A percentile compares a stretch with the other conserved stretches of the same genome.
phyloP scores from a whole-genome alignment of 345 rosid species.

The Bretschneidera sinensis region DNA sequence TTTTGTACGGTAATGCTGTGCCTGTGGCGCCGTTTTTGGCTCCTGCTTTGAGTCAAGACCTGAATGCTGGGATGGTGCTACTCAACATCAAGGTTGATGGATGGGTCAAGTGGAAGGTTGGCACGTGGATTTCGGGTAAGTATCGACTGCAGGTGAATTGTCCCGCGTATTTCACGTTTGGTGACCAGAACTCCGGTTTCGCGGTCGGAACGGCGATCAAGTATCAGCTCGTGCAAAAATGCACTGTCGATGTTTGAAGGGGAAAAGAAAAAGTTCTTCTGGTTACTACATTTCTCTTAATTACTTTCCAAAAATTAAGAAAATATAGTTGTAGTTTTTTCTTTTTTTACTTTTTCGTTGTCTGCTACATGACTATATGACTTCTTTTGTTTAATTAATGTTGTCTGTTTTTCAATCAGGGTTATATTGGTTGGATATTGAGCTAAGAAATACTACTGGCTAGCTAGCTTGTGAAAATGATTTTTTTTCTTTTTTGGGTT shows the following conservation, averaged over 20 bases:
- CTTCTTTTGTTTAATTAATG: not conserved
- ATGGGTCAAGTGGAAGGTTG: constrained; percentile 62
- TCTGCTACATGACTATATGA: not conserved
- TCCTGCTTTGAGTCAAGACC: constrained; percentile 43
- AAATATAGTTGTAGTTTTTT: not conserved
- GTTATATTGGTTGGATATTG: too few relatives aligned
- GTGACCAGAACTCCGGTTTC: constrained; percentile 15
- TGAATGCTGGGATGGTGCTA: constrained; percentile 47
- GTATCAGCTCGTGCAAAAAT: constrained; percentile 46
- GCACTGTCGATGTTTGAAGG: constrained; percentile 53
- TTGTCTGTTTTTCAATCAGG: not conserved
- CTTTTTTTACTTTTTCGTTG: not conserved
- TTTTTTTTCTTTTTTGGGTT: too few relatives aligned
- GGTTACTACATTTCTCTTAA: not conserved
- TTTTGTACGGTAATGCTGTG: constrained; percentile 39
- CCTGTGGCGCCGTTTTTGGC: constrained; percentile 44
- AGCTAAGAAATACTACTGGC: too few relatives aligned
- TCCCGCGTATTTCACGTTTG: constrained; percentile 42
- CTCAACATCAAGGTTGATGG: constrained; percentile 54
- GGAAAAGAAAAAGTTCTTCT: constrained; percentile 8
- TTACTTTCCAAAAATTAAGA: not conserved
- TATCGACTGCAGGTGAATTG: constrained; percentile 58
- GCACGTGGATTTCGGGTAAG: constrained; percentile 64
- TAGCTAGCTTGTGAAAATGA: too few relatives aligned
- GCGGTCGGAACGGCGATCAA: constrained; percentile 32